These are phyloP conservation scores for Naematelia aurantialba DNA, from an alignment of 768 basidiomycete species.

Conservation along the genomic window DNA sequence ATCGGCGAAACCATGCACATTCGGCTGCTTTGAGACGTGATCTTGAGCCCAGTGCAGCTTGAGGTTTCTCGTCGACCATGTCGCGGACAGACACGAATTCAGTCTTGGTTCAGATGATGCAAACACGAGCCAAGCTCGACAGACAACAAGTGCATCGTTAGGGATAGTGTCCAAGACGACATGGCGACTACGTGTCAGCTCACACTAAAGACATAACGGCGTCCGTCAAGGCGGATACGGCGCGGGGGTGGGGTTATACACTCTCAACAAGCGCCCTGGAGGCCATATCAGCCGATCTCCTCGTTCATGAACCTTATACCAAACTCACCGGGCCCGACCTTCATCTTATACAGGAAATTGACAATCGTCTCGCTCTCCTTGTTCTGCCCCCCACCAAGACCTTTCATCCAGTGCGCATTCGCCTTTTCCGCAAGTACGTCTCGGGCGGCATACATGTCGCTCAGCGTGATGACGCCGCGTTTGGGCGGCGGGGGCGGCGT, in stretches of 20 bases:
- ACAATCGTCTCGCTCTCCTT: constrained; percentile 46
- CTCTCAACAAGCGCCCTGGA: constrained; percentile 33
- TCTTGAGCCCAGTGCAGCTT: neutral
- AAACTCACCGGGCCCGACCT: constrained; percentile 42
- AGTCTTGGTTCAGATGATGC: too few species aligned
- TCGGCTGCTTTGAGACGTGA: neutral
- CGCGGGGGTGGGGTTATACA: constrained; percentile 27
- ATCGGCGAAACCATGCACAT: neutral
- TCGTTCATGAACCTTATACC: neutral
- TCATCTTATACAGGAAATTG: constrained; percentile 46
- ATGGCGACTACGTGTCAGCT: too few species aligned
- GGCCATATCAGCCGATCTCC: neutral
- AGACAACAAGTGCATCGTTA: neutral
- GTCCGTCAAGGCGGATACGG: too few species aligned
- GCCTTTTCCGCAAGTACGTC: constrained; percentile 44
- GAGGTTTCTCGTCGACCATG: neutral
- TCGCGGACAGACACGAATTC: neutral
- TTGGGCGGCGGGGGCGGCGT: constrained; percentile 22
- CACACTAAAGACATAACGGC: too few species aligned
- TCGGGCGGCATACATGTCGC: constrained; percentile 35
- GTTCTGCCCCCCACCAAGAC: constrained; percentile 45
- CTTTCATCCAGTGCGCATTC: constrained; percentile 44
- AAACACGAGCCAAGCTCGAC: neutral
- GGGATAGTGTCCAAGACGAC: too few species aligned
- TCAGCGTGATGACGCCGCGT: constrained; percentile 38